Base-by-base conservation (phyloP, 169 alveolate species). In the Sarcocystis neurona region DNA sequence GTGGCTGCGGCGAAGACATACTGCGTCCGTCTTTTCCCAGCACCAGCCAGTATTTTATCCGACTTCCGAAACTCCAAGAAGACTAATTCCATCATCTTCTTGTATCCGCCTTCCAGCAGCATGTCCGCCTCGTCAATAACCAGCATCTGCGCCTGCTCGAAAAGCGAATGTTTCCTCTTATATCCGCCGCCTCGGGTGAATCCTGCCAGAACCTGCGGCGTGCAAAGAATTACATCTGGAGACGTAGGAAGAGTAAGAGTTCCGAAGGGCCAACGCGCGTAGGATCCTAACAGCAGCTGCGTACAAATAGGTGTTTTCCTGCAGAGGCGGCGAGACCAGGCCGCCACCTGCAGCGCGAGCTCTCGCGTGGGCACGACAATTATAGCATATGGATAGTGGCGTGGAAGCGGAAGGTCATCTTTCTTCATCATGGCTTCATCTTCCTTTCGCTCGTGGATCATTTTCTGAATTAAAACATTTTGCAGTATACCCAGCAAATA, bases 41-140 rank as follows among this genome's bases (percentile, higher is more conserved):
- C 30, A 0, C 32, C 48, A 30, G 66, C 44, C n/a, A 2, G 30
- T 37, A 63, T 44, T 60, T 43, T 46, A 47, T 84, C 89, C 23
- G 89, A 79, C 50, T 48, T 72, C 20, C 68, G 48, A 44, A 84
- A 84, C 8, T n/a, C 58, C 79, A 47, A 34, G 79, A 84, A 48
- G 46, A 84, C n/a, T n/a, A 43, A 56, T 47, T 41, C 63, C 56
- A 48, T 84, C 1, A 20, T 2, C 30, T 63, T 20, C 47, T 70
- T 68, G 43, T 63, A 85, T 5, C 90, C 90, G 1, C 90, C 90
- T 27, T 85, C 85, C 2, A 85, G 90, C 20, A 85, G 90, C 90
- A 85, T 85, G 48, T 85, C 90, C 15, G 85, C 90, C 34, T 85
- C 90, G 48, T 85, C 90, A 12, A 85, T 15, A 0, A 68, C 90